These are phyloP conservation scores for Rhizophagus clarus DNA, from an alignment of 192 early-diverging fungal species.

Conservation along the genomic window DNA sequence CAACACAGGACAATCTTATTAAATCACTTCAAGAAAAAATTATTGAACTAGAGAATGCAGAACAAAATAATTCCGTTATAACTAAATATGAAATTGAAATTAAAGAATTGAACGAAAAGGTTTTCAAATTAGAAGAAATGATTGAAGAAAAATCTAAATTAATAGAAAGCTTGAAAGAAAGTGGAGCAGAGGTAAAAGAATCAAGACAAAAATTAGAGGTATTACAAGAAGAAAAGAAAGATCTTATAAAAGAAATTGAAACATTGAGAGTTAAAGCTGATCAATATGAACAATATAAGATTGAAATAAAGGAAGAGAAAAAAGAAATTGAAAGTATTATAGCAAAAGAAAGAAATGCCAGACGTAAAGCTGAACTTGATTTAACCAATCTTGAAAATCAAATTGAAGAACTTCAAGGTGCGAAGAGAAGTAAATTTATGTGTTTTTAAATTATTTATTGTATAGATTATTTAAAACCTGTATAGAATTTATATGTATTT, in stretches of 20 bases:
- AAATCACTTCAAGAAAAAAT: slow-evolving; percentile 24
- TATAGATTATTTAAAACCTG: not conserved
- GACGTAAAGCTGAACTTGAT: slow-evolving; percentile 52
- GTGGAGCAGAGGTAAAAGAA: slow-evolving; percentile 44
- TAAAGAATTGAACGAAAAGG: slow-evolving; percentile 35
- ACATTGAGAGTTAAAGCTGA: slow-evolving; percentile 41
- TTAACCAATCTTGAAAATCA: slow-evolving; percentile 47
- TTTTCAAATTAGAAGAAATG: slow-evolving; percentile 33
- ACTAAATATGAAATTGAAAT: not conserved
- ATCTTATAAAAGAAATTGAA: slow-evolving; percentile 40
- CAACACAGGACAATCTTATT: slow-evolving; percentile 1
- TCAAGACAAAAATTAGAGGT: slow-evolving; percentile 40
- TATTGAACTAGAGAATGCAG: not conserved
- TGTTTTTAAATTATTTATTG: slow-evolving; percentile 48
- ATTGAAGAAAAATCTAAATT: slow-evolving; percentile 8
- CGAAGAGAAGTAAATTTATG: slow-evolving; percentile 41
- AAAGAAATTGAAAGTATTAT: slow-evolving; percentile 39
- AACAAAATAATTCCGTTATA: not conserved
- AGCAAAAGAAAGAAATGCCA: slow-evolving; percentile 46
- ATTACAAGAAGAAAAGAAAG: slow-evolving; percentile 40
- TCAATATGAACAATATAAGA: slow-evolving; percentile 31
- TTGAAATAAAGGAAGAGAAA: slow-evolving; percentile 37
- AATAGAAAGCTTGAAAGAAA: slow-evolving; percentile 43
- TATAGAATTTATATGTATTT: not conserved
- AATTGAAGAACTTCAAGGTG: slow-evolving; percentile 54